These are phyloP conservation scores for Kwoniella europaea DNA, from an alignment of 768 basidiomycete genomes.

Conservation along the genomic window DNA sequence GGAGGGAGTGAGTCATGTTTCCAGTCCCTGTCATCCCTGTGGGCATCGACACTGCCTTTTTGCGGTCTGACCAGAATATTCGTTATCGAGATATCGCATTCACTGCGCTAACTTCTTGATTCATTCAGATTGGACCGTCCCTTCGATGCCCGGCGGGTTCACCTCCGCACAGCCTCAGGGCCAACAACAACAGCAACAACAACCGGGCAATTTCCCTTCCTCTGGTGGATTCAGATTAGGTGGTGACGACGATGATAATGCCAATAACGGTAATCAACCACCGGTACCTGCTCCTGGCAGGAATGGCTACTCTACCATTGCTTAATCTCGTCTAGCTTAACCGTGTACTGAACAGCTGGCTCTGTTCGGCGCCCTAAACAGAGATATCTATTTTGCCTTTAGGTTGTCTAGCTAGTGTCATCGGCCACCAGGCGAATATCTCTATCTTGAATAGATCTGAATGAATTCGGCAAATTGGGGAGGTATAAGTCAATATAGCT, in stretches of 20 bases:
- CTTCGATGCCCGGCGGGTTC: conserved; percentile 43
- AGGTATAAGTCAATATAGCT: too few relatives aligned
- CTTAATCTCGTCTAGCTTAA: conserved; percentile 7
- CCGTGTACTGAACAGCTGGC: too few relatives aligned
- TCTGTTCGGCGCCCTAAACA: too few relatives aligned
- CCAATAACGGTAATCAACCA: conserved; percentile 29
- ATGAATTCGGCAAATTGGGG: too few relatives aligned
- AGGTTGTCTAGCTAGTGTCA: too few relatives aligned
- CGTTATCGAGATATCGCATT: too few relatives aligned
- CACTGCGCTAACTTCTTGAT: conserved; percentile 8
- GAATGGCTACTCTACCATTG: conserved; percentile 49
- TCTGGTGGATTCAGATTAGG: conserved; percentile 52
- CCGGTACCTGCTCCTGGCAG: conserved; percentile 42
- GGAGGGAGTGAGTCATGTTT: conserved; percentile 21
- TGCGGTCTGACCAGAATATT: too few relatives aligned
- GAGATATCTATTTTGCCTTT: too few relatives aligned
- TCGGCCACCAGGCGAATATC: too few relatives aligned
- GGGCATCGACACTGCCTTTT: too few relatives aligned
- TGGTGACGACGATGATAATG: conserved; percentile 43
- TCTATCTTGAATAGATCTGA: too few relatives aligned
- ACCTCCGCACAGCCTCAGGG: background rate
- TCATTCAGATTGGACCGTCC: conserved; percentile 38
- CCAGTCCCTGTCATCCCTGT: background rate
- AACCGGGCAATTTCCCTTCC: conserved; percentile 39
- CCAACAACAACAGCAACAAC: conserved; percentile 12